Evolutionary conservation across 108 stramenopile genomes (phyloP), one percentile per base, ranked within the genome.

Genomic region (Fistulifera solaris): DNA sequence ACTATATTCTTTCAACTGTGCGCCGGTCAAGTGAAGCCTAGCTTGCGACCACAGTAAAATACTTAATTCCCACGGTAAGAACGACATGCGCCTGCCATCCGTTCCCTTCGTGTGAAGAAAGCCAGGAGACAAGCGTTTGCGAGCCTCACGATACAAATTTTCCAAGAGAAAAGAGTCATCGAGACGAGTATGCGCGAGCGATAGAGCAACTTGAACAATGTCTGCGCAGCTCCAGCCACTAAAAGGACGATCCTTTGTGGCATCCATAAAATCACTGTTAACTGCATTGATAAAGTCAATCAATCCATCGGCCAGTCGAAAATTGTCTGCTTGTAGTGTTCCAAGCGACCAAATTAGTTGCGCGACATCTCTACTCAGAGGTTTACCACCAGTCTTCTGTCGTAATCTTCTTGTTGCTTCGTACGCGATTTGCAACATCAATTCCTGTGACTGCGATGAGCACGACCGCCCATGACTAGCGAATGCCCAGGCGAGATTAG

Each of bases 41-140:
- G 88, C 88, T 44, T 86, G 84, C 21, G 68, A 80, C 88, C 88
- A 89, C 5, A 89, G 58, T 54, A 89, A 52, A 35, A 86, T 72
- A 40, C 77, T 75, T 8, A 81, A 54, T 63, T 89, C 88, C 63
- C 81, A 77, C 10, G 68, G 61, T 42, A 65, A 66, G 42, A 83
- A 89, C 19, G 46, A 27, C 21, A 41, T 25, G 19, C 76, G 61
- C 5, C 40, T 41, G 17, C 43, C 38, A 14, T 15, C 24, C 28
- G 27, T 51, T 54, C 41, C 18, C 40, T 31, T 56, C 56, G 18
- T 39, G 5, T 16, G 22, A 26, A 17, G 4, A 5, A 26, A 16
- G 15, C 56, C 28, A 12, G n/a, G 42, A 45, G 22, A 58, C 26
- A 45, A 53, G n/a, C 81, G 75, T 4, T 53, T 17, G 5, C 53